Evolutionary conservation across 805 yeast genomes (phyloP).

Genomic region (Ogataea neopini): DNA sequence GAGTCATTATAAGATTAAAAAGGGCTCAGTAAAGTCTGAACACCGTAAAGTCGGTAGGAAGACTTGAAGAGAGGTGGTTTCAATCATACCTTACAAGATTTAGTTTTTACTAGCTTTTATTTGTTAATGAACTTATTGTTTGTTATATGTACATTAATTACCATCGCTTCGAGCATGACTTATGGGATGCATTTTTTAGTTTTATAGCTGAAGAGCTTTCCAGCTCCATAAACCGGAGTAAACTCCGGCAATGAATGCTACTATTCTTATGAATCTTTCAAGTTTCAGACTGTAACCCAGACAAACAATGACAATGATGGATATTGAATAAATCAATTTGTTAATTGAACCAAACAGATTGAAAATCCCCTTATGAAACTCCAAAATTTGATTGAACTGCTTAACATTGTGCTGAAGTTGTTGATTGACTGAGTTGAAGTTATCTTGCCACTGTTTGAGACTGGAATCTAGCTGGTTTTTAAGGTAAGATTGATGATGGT

Average conservation of each 20-base stretch:
- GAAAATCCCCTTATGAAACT: conserved; percentile 1
- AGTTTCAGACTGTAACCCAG: not conserved
- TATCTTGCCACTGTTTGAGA: conserved; percentile 8
- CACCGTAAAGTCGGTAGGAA: too few relatives aligned
- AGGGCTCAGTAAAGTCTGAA: too few relatives aligned
- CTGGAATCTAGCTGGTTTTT: not conserved
- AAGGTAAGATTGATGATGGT: conserved; percentile 3
- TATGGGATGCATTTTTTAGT: not conserved
- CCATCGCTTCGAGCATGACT: not conserved
- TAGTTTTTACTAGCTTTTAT: conserved; percentile 6
- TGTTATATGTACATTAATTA: too few relatives aligned
- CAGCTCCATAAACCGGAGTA: conserved; percentile 1
- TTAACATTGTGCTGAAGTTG: conserved; percentile 10
- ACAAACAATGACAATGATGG: not conserved
- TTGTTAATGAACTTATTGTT: too few relatives aligned
- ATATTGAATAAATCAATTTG: conserved; percentile 4
- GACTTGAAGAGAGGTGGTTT: too few relatives aligned
- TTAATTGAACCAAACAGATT: conserved; percentile 3
- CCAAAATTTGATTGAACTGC: conserved; percentile 11
- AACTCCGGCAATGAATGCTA: conserved; percentile 1
- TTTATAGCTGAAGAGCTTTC: not conserved
- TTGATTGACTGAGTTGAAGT: conserved; percentile 4
- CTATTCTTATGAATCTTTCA: not conserved
- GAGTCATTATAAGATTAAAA: too few relatives aligned
- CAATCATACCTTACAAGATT: too few relatives aligned